Conservation (phyloP, 2,329 filamentous ascomycete species). For the Mycocentrospora acerina region DNA sequence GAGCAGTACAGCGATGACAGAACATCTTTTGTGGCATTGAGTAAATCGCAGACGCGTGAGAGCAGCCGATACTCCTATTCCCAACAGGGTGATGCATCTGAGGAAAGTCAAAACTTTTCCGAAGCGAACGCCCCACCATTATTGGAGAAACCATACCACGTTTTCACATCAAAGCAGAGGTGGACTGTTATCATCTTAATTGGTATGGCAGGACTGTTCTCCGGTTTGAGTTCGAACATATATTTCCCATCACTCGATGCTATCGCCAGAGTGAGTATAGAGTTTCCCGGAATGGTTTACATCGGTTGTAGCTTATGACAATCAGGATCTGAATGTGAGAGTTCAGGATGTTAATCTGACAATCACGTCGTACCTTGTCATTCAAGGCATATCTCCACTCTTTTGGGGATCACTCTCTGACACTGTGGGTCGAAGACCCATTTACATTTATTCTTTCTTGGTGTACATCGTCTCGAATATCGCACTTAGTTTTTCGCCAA, state of each 20-base stretch:
- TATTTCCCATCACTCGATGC: slow-evolving; percentile 49
- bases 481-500: slow-evolving; percentile 47
- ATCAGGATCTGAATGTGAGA: slow-evolving; percentile 33
- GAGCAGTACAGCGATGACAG: slow-evolving; percentile 7
- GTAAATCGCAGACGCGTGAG: no score
- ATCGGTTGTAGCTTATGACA: slow-evolving; percentile 13
- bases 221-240: slow-evolving; percentile 49
- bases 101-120: no score
- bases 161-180: slow-evolving; percentile 7
- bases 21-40: not conserved
- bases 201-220: slow-evolving; percentile 46
- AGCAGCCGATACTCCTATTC: no score
- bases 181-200: slow-evolving; percentile 22
- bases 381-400: slow-evolving; percentile 54
- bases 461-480: slow-evolving; percentile 54
- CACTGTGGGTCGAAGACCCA: slow-evolving; percentile 47
- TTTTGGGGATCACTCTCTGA: slow-evolving; percentile 55
- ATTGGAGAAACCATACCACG: slow-evolving; percentile 12
- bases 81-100: no score
- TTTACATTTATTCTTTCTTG: slow-evolving; percentile 49
- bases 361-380: slow-evolving; percentile 38
- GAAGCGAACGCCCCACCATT: not conserved
- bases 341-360: slow-evolving; percentile 31
- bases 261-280: slow-evolving; percentile 13
- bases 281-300: no score